Evolutionary conservation across 73 alveolate genomes (phyloP).

Genomic region (Symbiodinium natans): DNA sequence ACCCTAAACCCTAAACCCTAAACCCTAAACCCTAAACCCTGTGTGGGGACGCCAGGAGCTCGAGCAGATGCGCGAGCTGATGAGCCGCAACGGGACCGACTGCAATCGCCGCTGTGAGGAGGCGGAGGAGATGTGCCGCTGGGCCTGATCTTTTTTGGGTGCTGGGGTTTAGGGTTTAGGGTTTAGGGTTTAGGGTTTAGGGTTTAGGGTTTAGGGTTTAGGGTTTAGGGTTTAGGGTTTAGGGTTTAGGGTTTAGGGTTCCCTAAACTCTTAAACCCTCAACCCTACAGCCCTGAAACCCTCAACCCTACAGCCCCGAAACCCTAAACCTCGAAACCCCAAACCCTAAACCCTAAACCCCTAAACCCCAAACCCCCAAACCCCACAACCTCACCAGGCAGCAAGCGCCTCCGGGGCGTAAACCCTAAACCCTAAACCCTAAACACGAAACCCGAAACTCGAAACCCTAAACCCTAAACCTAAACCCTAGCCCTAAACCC

Average conservation of each 20-base stretch:
- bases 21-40: background rate
- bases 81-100: conserved; percentile 30
- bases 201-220: background rate
- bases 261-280: background rate
- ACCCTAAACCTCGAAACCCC: no score
- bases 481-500: background rate
- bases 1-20: background rate
- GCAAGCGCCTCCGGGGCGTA: background rate
- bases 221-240: background rate
- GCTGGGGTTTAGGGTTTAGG: background rate
- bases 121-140: conserved; percentile 56
- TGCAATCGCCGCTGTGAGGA: conserved; percentile 61
- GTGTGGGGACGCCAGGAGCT: background rate
- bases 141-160: background rate
- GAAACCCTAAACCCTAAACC: background rate
- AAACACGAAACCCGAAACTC: no score
- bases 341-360: background rate
- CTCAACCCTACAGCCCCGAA: background rate
- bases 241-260: background rate
- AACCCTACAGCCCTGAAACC: background rate
- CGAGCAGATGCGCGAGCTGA: conserved; percentile 56
- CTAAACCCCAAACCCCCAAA: background rate
- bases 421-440: background rate
- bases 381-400: background rate
- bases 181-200: background rate